Evolutionary conservation across 2,329 filamentous ascomycete genomes (phyloP), one percentile per base, ranked within the genome.

Genomic region (Epichloe glyceriae): DNA sequence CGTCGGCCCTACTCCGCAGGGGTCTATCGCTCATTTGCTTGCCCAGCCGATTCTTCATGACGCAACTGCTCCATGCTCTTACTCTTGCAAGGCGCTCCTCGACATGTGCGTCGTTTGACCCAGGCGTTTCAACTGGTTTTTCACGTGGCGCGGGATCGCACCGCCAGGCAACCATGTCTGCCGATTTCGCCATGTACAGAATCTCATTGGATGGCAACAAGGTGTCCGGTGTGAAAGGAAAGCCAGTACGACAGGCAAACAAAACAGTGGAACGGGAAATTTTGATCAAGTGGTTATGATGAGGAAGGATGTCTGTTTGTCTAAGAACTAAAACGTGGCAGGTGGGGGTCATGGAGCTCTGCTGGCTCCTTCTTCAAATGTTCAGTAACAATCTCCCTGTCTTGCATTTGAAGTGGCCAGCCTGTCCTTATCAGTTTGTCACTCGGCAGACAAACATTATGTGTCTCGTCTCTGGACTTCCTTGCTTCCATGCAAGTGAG

Each of bases 11-110:
- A 46, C 46, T 42, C 50, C 46, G 50, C 50, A 52, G 37, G 41
- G 40, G 38, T 52, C 46, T 33, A 45, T 52, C 15, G 15, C 26
- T 20, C 26, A 17, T 46, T 30, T 14, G 38, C 19, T 20, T 38
- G 48, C 15, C 30, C 34, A 35, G 11, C 35, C 50, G 38, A 35
- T 44, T 45, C 42, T 52, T 52, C 46, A 52, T 49, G 41, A 49
- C 41, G 50, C 50, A 49, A 49, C 41, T 43, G 50, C 35, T 46
- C 37, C 45, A 20, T 44, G 30, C 22, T 14, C 14, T 45, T 49
- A n/a, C n/a, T n/a, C n/a, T n/a, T n/a, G 17, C 17, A 26, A 15
- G 30, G 40, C 40, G 49, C 22, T 22, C 12, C 20, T 19, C 39
- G 39, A 33, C 35, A 41, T 41, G 42, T 33, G 42, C 37, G 14